Conservation (phyloP, 2,329 filamentous ascomycete genomes). For the Tolypocladium guangdongense region DNA sequence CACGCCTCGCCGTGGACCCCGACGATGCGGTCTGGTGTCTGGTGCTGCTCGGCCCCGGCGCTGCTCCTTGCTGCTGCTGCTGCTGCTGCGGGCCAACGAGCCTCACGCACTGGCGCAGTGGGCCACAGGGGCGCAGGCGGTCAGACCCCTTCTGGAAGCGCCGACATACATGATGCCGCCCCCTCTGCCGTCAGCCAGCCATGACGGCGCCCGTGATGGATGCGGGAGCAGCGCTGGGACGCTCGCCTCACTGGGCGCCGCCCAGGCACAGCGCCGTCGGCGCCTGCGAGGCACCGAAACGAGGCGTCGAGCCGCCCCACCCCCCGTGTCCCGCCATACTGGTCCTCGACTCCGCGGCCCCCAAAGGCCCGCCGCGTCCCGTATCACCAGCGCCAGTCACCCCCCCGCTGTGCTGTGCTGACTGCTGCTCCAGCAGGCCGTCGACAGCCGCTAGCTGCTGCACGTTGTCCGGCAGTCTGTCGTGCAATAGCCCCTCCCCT, state of each 20-base stretch:
- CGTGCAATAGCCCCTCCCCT: not conserved
- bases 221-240: too few relatives aligned
- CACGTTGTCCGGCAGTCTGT: not conserved
- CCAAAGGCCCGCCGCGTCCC: not conserved
- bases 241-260: too few relatives aligned
- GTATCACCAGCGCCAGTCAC: not conserved
- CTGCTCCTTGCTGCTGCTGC: too few relatives aligned
- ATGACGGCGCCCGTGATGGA: not conserved
- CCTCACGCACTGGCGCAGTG: not conserved
- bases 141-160: not conserved
- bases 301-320: not conserved
- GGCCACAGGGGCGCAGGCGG: not conserved
- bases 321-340: not conserved
- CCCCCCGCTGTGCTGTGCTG: not conserved
- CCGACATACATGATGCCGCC: not conserved
- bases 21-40: not conserved
- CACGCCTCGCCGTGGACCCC: too few relatives aligned
- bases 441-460: not conserved
- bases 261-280: not conserved
- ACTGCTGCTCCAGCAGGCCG: not conserved
- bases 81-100: too few relatives aligned
- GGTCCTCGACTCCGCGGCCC: slow-evolving; percentile 1
- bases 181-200: too few relatives aligned
- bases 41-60: not conserved
- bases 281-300: not conserved